Evolutionary conservation across 2,329 filamentous ascomycete genomes (phyloP).

Genomic region (Pyrenochaeta sp.): DNA sequence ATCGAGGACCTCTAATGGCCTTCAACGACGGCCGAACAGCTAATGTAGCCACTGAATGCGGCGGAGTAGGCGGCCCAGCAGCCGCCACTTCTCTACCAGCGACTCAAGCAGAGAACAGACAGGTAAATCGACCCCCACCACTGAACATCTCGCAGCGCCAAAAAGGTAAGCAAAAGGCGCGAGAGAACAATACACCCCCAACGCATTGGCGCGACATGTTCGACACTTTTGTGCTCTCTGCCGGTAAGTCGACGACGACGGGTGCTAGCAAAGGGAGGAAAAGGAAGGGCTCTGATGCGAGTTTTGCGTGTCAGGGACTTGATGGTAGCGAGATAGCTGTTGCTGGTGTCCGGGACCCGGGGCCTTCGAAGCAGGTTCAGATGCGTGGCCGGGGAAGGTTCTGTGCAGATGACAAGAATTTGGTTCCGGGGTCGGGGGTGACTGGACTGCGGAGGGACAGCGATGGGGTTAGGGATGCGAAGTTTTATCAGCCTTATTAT

Average conservation of each 20-base stretch:
- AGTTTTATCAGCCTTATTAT: constrained; percentile 25
- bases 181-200: constrained; percentile 1
- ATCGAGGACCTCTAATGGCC: constrained; percentile 22
- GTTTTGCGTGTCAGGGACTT: constrained; percentile 34
- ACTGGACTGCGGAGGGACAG: neutral
- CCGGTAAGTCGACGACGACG: constrained; percentile 1
- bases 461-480: constrained; percentile 14
- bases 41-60: constrained; percentile 22
- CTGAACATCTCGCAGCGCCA: neutral
- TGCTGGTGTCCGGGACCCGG: constrained; percentile 1
- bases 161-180: constrained; percentile 10
- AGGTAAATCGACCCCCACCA: neutral
- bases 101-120: neutral
- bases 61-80: constrained; percentile 24
- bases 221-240: constrained; percentile 4
- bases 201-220: constrained; percentile 21
- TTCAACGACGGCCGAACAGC: constrained; percentile 5
- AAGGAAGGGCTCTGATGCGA: constrained; percentile 24
- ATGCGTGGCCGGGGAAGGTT: constrained; percentile 1
- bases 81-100: constrained; percentile 14
- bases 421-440: constrained; percentile 20
- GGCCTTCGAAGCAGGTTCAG: constrained; percentile 1
- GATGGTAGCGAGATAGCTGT: neutral
- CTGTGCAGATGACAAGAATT: neutral
- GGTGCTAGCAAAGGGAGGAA: constrained; percentile 8